Evolutionary conservation across 768 basidiomycete genomes (phyloP).

Genomic region (Leucocoprinus birnbaumii): DNA sequence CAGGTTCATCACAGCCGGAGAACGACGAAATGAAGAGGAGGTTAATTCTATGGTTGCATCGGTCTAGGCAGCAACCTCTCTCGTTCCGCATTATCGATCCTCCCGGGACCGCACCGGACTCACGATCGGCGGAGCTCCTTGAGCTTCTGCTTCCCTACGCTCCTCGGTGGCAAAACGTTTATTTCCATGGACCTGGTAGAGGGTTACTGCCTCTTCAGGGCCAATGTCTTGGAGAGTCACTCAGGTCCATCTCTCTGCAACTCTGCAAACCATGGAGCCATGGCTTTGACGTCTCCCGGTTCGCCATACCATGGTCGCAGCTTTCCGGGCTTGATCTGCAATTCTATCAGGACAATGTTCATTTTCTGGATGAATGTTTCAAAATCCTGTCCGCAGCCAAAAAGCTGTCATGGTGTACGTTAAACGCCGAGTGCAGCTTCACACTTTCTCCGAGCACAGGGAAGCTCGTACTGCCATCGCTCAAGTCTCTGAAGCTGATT

Average conservation of each 20-base stretch:
- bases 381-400: conserved; percentile 28
- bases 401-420: conserved; percentile 27
- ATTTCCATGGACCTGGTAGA: conserved; percentile 29
- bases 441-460: conserved; percentile 15
- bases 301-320: conserved; percentile 37
- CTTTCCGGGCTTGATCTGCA: conserved; percentile 34
- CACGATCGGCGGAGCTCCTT: conserved; percentile 25
- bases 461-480: conserved; percentile 22
- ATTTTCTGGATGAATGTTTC: conserved; percentile 33
- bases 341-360: conserved; percentile 27
- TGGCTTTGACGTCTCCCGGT: conserved; percentile 19
- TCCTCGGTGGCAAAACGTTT: conserved; percentile 33
- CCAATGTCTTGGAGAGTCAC: conserved; percentile 16
- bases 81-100: conserved; percentile 25
- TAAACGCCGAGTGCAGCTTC: conserved; percentile 28
- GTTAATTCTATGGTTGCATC: conserved; percentile 29
- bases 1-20: conserved; percentile 20
- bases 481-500: conserved; percentile 30
- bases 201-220: conserved; percentile 22
- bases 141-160: conserved; percentile 27
- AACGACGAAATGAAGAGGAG: conserved; percentile 7
- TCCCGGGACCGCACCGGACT: conserved; percentile 15
- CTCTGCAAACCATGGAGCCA: conserved; percentile 22
- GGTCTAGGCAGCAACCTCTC: conserved; percentile 31
- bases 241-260: conserved; percentile 30